A percentile compares a stretch with the other conserved stretches of the same genome.
Evolutionary conservation across 2,329 filamentous ascomycete genomes (phyloP).

Genomic region (Hymenoscyphus fraxineus): DNA sequence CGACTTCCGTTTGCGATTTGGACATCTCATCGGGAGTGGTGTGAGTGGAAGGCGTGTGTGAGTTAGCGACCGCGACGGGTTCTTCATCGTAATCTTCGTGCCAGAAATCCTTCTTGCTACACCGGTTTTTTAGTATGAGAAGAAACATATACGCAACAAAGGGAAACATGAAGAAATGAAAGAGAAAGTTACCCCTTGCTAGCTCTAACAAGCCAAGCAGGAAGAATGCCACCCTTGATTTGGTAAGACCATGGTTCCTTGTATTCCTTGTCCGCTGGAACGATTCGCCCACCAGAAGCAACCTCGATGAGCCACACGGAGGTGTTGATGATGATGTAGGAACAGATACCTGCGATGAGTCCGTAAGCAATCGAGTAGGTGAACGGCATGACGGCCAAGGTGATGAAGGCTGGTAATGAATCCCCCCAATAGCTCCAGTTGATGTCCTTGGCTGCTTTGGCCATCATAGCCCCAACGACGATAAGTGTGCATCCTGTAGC

Average conservation of each 20-base stretch:
- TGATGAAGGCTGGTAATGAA: slow-evolving; percentile 76
- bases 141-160: neutral
- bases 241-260: slow-evolving; percentile 77
- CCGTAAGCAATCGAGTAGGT: slow-evolving; percentile 84
- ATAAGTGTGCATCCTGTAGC: slow-evolving; percentile 82
- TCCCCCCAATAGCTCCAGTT: slow-evolving; percentile 85
- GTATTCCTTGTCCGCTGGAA: slow-evolving; percentile 67
- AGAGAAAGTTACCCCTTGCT: slow-evolving; percentile 42
- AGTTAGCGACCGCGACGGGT: neutral
- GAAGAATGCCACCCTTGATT: slow-evolving; percentile 68
- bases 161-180: neutral
- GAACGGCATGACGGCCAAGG: slow-evolving; percentile 80
- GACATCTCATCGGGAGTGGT: neutral
- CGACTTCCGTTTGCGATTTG: neutral
- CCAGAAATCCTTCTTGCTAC: slow-evolving; percentile 18
- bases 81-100: slow-evolving; percentile 8
- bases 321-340: slow-evolving; percentile 71
- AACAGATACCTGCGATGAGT: slow-evolving; percentile 71
- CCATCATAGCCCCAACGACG: slow-evolving; percentile 81
- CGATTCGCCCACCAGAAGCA: slow-evolving; percentile 61
- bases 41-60: neutral
- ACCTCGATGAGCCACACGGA: slow-evolving; percentile 65
- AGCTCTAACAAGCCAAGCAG: slow-evolving; percentile 66
- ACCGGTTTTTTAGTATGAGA: neutral
- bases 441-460: slow-evolving; percentile 69